A percentile compares a stretch with the other conserved stretches of the same genome.
Conservation (phyloP, 116 monocot species). For the Zostera marina region DNA sequence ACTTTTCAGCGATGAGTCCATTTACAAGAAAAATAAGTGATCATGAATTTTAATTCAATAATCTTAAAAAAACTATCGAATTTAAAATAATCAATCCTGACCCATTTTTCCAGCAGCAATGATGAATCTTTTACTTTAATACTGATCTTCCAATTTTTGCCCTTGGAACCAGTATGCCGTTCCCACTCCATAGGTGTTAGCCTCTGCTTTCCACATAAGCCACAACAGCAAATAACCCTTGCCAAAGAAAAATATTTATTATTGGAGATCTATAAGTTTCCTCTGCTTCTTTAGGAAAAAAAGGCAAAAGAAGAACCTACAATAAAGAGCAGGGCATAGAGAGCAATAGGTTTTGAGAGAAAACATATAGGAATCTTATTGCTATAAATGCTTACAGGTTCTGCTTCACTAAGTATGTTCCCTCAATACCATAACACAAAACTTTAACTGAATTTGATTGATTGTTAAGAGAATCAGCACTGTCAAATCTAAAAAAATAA, state of each 20-base stretch:
- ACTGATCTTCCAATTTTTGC: slow-evolving; percentile 83
- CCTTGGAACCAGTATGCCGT: slow-evolving; percentile 74
- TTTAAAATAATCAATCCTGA: slow-evolving; percentile 8
- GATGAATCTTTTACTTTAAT: slow-evolving; percentile 59
- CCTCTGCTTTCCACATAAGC: slow-evolving; percentile 50
- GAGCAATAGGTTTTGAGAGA: not conserved
- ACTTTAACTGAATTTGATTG: slow-evolving; percentile 30
- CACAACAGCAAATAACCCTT: slow-evolving; percentile 67
- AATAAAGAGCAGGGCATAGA: not conserved
- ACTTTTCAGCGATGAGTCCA: too few relatives aligned
- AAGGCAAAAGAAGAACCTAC: not conserved
- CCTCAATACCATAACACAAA: slow-evolving; percentile 63
- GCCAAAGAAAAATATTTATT: not conserved
- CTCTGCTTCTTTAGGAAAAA: not conserved
- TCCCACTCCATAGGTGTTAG: slow-evolving; percentile 68
- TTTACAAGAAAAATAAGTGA: too few relatives aligned
- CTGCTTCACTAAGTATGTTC: slow-evolving; percentile 48
- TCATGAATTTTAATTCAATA: not conserved
- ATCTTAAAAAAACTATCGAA: not conserved
- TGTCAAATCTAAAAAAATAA: slow-evolving; percentile 15
- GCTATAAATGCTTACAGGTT: slow-evolving; percentile 43
- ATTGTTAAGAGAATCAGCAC: slow-evolving; percentile 10
- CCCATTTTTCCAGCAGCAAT: slow-evolving; percentile 60
- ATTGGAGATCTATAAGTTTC: too few relatives aligned
- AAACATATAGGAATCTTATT: not conserved